Evolutionary conservation across 2,329 filamentous ascomycete genomes (phyloP).

Genomic region (Colletotrichum cuscutae): DNA sequence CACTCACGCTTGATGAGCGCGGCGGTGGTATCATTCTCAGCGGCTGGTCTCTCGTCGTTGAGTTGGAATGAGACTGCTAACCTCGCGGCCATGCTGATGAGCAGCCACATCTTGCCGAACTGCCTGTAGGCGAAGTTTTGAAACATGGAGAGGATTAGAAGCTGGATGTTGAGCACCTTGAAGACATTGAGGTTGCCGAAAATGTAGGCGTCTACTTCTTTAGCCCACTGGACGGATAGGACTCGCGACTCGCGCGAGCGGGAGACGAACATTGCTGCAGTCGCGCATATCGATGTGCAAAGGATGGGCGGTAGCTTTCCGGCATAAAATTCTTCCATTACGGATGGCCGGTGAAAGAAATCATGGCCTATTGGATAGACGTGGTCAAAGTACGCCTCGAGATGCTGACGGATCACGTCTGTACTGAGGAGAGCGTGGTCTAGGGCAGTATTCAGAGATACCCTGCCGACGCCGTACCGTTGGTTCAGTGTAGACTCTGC

Average conservation of each 20-base stretch:
- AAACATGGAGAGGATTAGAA: constrained; percentile 20
- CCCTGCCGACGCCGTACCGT: background rate
- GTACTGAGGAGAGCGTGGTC: constrained; percentile 15
- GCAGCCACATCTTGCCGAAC: constrained; percentile 22
- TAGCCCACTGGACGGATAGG: background rate
- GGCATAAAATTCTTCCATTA: constrained; percentile 14
- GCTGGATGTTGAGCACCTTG: constrained; percentile 6
- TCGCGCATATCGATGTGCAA: background rate
- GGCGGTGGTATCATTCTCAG: background rate
- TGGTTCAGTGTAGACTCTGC: background rate
- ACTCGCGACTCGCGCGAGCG: background rate
- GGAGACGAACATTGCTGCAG: background rate
- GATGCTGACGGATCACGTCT: constrained; percentile 23
- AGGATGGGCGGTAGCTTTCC: background rate
- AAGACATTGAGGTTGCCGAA: constrained; percentile 1
- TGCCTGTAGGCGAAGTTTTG: constrained; percentile 27
- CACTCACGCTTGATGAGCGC: constrained; percentile 6
- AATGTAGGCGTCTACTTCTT: constrained; percentile 1
- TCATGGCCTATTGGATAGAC: constrained; percentile 19
- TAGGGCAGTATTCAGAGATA: background rate
- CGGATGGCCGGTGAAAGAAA: constrained; percentile 25
- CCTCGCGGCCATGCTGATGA: constrained; percentile 17
- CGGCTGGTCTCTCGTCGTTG: constrained; percentile 4
- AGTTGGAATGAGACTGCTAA: constrained; percentile 17
- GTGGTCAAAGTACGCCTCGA: constrained; percentile 23